Base-by-base conservation (phyloP, 1,284 basidiomycete species). In the Chiua sp. region DNA sequence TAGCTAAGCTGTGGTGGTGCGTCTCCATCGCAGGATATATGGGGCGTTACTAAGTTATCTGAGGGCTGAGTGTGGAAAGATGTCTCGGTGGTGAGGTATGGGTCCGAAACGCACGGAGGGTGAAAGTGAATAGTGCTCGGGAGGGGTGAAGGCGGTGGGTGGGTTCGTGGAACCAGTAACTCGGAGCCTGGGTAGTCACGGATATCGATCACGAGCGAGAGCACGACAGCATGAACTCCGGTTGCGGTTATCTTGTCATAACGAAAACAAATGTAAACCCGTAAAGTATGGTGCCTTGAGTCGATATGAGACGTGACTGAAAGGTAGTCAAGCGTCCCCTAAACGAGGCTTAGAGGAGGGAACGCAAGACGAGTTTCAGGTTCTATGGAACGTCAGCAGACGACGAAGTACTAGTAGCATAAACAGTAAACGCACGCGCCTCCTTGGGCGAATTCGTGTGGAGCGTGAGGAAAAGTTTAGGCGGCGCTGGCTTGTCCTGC, bases 161-260 rank as follows among this genome's bases (percentile, higher is more conserved):
- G 65, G 55, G 23, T 44, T 62, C 3, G 30, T 16, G 5, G 66
- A 58, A 10, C 23, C 33, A 37, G 42, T 15, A 15, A 57, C 18
- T 3, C 26, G 3, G 63, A 30, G 1, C 44, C 93, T 5, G 93
- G 93, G 71, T 97, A 98, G 75, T 98, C 96, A 59, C 92, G 87
- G n/a, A n/a, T n/a, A n/a, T n/a, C n/a, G 63, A 98, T 94, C 93
- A 98, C 96, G 54, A 97, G 82, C 0, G 95, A 94, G n/a, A 98
- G 81, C 0, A 94, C 91, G 4, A 98, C 94, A 2, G 91, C 94
- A 26, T 93, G 94, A 2, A 91, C 94, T 20, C 94, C 93, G 0
- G 90, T 85, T 1, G 87, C 83, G 44, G 84, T 87, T 66, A 98
- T 97, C 54, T 86, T 87, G 75, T 98, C 97, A 55, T 93, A 84